Conservation (phyloP, 768 basidiomycete genomes). For the Sarcodon sp. region DNA sequence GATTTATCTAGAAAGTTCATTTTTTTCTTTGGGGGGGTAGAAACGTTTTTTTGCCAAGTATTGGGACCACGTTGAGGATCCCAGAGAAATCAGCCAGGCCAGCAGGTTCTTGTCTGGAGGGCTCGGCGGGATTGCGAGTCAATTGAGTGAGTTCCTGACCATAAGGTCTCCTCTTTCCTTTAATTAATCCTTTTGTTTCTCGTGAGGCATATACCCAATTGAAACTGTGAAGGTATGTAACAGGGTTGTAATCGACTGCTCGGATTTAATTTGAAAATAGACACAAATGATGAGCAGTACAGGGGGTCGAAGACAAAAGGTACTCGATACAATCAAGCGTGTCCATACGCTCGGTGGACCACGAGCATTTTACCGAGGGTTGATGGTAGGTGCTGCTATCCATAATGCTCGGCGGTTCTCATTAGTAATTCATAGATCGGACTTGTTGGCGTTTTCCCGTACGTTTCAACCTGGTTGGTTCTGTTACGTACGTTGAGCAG, state of each 20-base stretch:
- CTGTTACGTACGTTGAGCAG: slow-evolving; percentile 6
- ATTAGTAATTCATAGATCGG: slow-evolving; percentile 51
- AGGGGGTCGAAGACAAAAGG: slow-evolving; percentile 39
- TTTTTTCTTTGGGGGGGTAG: slow-evolving; percentile 23
- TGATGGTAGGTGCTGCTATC: slow-evolving; percentile 47
- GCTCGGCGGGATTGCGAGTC: slow-evolving; percentile 88
- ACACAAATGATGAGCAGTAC: slow-evolving; percentile 97
- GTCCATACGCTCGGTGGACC: slow-evolving; percentile 74
- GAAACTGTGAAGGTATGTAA: slow-evolving; percentile 79
- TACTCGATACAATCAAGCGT: slow-evolving; percentile 50
- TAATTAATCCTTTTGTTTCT: slow-evolving; percentile 8
- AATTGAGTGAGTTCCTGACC: slow-evolving; percentile 53
- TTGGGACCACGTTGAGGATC: slow-evolving; percentile 83
- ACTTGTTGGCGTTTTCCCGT: slow-evolving; percentile 94
- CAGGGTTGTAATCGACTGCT: too few relatives aligned
- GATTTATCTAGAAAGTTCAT: neutral
- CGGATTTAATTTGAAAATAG: slow-evolving; percentile 15
- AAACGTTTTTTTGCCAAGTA: slow-evolving; percentile 92
- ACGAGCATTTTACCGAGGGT: slow-evolving; percentile 81
- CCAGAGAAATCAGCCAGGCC: slow-evolving; percentile 76
- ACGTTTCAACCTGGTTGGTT: slow-evolving; percentile 13
- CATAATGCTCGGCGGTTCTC: slow-evolving; percentile 5
- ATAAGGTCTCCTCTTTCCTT: slow-evolving; percentile 1
- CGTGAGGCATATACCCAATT: slow-evolving; percentile 84
- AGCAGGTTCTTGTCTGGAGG: slow-evolving; percentile 95